Evolutionary conservation across 148 eudicot genomes (phyloP).

Genomic region (Suaeda aralocaspica): DNA sequence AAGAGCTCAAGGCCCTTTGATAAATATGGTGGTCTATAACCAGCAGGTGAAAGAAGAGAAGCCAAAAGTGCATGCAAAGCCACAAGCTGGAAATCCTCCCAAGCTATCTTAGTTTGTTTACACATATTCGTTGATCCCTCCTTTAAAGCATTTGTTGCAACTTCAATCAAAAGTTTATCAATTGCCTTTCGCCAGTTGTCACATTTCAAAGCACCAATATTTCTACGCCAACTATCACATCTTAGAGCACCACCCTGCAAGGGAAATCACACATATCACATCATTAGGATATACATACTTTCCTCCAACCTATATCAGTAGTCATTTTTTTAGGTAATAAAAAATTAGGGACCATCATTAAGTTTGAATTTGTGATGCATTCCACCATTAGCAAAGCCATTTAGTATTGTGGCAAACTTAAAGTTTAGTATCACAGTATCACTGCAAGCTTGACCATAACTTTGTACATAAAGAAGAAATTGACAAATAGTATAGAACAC

Average conservation of each 20-base stretch:
- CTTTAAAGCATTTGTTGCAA: slow-evolving; percentile 59
- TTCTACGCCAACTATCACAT: slow-evolving; percentile 67
- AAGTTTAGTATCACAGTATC: too few species aligned
- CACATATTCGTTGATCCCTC: slow-evolving; percentile 38
- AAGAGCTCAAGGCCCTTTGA: slow-evolving; percentile 69
- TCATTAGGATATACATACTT: not conserved
- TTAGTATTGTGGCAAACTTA: too few species aligned
- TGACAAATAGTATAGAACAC: too few species aligned
- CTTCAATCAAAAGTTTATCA: slow-evolving; percentile 53
- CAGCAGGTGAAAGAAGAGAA: slow-evolving; percentile 77
- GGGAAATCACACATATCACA: slow-evolving; percentile 2
- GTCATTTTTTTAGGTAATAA: too few species aligned
- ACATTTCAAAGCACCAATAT: slow-evolving; percentile 47
- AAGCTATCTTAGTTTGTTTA: slow-evolving; percentile 27
- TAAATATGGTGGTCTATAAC: slow-evolving; percentile 62
- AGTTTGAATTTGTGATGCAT: not conserved
- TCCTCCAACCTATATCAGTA: too few species aligned
- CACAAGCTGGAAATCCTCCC: slow-evolving; percentile 73
- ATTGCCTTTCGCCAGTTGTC: slow-evolving; percentile 65
- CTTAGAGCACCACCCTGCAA: slow-evolving; percentile 71
- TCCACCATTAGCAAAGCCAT: too few species aligned
- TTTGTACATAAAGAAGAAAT: too few species aligned
- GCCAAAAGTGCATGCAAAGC: slow-evolving; percentile 77
- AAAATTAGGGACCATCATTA: too few species aligned
- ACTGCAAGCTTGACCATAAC: too few species aligned